Percentiles rank a stretch among this genome's conserved stretches.
Evolutionary conservation across 108 stramenopile species (phyloP).

Genomic region (Chaetoceros tenuissimus): DNA sequence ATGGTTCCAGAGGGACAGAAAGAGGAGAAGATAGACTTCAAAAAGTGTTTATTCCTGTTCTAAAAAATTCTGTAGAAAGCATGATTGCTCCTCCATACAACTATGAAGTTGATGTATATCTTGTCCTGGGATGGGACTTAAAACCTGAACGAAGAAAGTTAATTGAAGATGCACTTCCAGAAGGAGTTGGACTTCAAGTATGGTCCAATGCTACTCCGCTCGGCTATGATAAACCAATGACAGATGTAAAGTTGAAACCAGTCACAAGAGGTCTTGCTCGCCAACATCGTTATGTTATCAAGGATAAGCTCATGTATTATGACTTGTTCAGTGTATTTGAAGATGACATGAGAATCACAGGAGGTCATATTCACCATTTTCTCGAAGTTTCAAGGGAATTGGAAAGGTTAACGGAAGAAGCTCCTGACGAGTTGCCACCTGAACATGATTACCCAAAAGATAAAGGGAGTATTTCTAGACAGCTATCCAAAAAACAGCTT

Average conservation of each 20-base stretch:
- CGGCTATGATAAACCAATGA: conserved; percentile 28
- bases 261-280: conserved; percentile 55
- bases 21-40: conserved; percentile 58
- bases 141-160: conserved; percentile 25
- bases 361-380: conserved; percentile 59
- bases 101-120: conserved; percentile 64
- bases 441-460: conserved; percentile 18
- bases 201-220: conserved; percentile 76
- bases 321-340: conserved; percentile 70
- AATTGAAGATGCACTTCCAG: conserved; percentile 40
- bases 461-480: conserved; percentile 28
- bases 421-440: conserved; percentile 21
- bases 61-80: conserved; percentile 50
- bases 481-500: conserved; percentile 41
- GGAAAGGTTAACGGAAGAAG: conserved; percentile 30
- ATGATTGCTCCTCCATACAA: conserved; percentile 36
- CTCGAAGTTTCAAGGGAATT: conserved; percentile 43
- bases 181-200: conserved; percentile 35
- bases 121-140: conserved; percentile 34
- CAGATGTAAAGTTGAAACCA: conserved; percentile 8
- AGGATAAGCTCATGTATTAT: conserved; percentile 62
- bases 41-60: conserved; percentile 51
- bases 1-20: conserved; percentile 37
- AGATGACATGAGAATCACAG: conserved; percentile 68
- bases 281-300: conserved; percentile 76